Evolutionary conservation across 2,329 filamentous ascomycete genomes (phyloP), one percentile per base, ranked within the genome.

Genomic region (Epichloe festucae): DNA sequence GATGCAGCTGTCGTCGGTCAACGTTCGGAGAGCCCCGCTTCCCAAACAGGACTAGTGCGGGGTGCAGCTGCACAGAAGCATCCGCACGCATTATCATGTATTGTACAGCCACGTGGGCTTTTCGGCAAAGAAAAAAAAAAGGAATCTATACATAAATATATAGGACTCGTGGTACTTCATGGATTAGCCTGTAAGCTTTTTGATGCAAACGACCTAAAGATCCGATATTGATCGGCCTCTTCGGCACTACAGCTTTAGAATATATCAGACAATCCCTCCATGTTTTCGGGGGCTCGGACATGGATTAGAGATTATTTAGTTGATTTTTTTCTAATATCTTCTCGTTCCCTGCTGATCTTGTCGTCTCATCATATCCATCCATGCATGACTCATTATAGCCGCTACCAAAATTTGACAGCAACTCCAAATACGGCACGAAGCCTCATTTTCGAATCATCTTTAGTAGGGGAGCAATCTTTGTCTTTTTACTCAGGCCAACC

Each of bases 401-500:
- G 23, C 23, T 45, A 23, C 42, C 42, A 14, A n/a, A 8, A 14
- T 39, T 7, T n/a, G 36, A 39, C 14, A 14, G 15, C 12, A 39
- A 39, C 3, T 39, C 36, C 12, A 39, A n/a, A 14, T 14, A 5
- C 36, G 1, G 17, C 21, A 34, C n/a, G 6, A 19, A 17, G 5
- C 31, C 36, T 59, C 55, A 63, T 58, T 76, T 77, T 51, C 67
- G 70, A 50, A 77, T 56, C 21, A 67, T 68, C 61, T 78, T 77
- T 27, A 78, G 63, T 50, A 78, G 60, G 31, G 75, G 74, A 38
- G 75, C 73, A 54, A 78, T 77, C 52, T 71, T 67, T 17, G 69
- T 69, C 58, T 62, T 67, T 60, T 70, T 76, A 64, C 75, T 78
- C 56, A 78, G 61, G 3, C 75, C 75, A 50, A 78, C 74, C 15